Base-by-base conservation (phyloP, 148 eudicot species). In the Heliosperma pusillum region DNA sequence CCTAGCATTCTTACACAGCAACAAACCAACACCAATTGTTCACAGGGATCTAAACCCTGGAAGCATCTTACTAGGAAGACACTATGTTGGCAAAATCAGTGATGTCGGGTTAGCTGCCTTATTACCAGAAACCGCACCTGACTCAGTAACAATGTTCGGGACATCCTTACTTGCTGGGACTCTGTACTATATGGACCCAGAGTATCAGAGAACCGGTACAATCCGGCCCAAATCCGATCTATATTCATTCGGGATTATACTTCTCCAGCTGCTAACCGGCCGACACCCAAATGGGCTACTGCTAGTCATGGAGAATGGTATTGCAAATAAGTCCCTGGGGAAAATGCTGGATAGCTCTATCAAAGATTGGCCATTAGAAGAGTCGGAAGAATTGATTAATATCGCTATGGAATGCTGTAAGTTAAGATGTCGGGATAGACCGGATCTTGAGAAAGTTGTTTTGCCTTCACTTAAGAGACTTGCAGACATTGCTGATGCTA, bases 131-230 rank as follows among this genome's bases (percentile, higher is more conserved):
- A 71, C 77, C 21, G 85, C 86, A 10, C 90, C 91, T 24, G 91
- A 91, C 71, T 82, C 86, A 19, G 72, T 89, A 9, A 89, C 93
- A 25, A 82, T 83, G 78, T 88, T 86, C 15, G 81, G 87, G 7
- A 80, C 87, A 71, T 88, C 91, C 59, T 29, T 82, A 40, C 65
- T 89, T 47, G 93, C 90, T 16, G 93, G 97, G 52, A 86, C 91
- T 13, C 73, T 89, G 24, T 81, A 66, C 70, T 91, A 91, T 60
- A 86, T 88, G 80, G 97, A 91, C 76, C 97, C 97, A 0, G 97
- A 91, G 66, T 92, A 88, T 77, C 96, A 88, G 36, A 86, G 97
- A 81, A 92, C 95, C 5, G 97, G 97, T 36, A 90, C 91, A 21
- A 80, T 90, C 53, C 70, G 93, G 44, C 87, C 95, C 10, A 90